Evolutionary conservation across 768 basidiomycete species (phyloP), one percentile per base, ranked within the genome.

Genomic region (Pleurotus ostreatus): DNA sequence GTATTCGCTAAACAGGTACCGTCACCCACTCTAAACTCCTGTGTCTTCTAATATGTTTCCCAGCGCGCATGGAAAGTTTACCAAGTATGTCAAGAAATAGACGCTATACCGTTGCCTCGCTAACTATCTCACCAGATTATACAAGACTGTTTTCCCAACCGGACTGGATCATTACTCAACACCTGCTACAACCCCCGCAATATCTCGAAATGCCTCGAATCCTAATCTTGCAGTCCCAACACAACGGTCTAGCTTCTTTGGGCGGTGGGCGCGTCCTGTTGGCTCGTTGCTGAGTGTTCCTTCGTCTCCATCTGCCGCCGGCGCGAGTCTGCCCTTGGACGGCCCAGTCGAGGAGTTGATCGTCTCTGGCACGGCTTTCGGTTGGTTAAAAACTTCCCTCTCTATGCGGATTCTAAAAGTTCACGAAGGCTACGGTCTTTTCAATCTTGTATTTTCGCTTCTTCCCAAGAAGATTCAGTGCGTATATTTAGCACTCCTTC

Each of bases 381-480:
- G 85, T 86, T 56, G 51, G 75, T 69, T 15, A 45, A 70, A 71
- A 46, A 61, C 69, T 26, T 30, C n/a, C 39, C 23, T 41, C 7
- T 34, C 2, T 34, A 15, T 43, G 58, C 16, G 43, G 45, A 38
- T 54, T 2, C 43, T 53, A 25, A 38, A 20, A 3, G 26, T 49
- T 56, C 46, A 11, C 30, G 30, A 55, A 74, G 78, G 81, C 0
- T 85, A 74, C 62, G 88, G 89, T 0, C 65, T 92, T 22, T 92
- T 92, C 71, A 92, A 92, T 64, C 78, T 92, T 46, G 84, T 91
- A 8, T 84, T 92, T 57, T 90, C 88, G 3, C 68, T 92, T 15
- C 70, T 92, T 12, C 91, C 90, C 15, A 83, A 83, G 59, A 84
- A 80, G 62, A 72, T 86, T 55, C 83, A 86, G 87, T 88, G 11